These are phyloP conservation scores for Candida ulmi DNA, from an alignment of 805 yeast genomes.

Conservation along the genomic window DNA sequence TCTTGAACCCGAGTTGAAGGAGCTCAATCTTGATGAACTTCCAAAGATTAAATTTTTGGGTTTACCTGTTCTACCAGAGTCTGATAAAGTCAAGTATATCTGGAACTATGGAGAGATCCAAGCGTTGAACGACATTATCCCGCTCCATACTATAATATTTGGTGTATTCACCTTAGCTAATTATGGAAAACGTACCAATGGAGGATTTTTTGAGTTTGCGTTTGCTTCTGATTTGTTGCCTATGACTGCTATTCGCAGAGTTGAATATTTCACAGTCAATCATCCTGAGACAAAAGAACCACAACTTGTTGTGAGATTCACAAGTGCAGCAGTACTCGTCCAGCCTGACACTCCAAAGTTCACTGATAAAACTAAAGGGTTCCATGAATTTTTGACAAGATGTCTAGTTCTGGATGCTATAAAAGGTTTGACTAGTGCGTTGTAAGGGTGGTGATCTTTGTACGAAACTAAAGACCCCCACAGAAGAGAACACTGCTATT, in stretches of 20 bases:
- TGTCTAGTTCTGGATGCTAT: conserved; percentile 20
- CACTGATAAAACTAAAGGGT: conserved; percentile 15
- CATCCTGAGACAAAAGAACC: conserved; percentile 8
- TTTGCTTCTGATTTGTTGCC: conserved; percentile 14
- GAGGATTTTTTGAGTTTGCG: conserved; percentile 17
- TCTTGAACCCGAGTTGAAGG: conserved; percentile 14
- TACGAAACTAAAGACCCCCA: too few species aligned
- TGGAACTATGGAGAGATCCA: conserved; percentile 16
- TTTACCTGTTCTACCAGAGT: conserved; percentile 13
- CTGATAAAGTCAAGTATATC: conserved; percentile 9
- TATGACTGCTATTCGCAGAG: conserved; percentile 13
- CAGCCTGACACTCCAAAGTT: conserved; percentile 7
- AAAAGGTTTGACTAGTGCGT: conserved; percentile 6
- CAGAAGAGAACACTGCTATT: too few species aligned
- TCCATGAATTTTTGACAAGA: conserved; percentile 24
- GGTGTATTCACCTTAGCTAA: conserved; percentile 17
- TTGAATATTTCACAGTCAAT: conserved; percentile 15
- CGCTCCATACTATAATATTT: conserved; percentile 12
- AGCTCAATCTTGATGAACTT: conserved; percentile 4
- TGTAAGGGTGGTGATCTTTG: too few species aligned
- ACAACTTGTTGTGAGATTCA: conserved; percentile 17
- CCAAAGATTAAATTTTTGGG: conserved; percentile 6
- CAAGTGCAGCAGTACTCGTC: conserved; percentile 8
- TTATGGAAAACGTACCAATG: conserved; percentile 13
- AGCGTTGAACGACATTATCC: conserved; percentile 6